These are phyloP conservation scores for Aspergillus cejpii DNA, from an alignment of 2,329 filamentous ascomycete genomes.

Conservation along the genomic window DNA sequence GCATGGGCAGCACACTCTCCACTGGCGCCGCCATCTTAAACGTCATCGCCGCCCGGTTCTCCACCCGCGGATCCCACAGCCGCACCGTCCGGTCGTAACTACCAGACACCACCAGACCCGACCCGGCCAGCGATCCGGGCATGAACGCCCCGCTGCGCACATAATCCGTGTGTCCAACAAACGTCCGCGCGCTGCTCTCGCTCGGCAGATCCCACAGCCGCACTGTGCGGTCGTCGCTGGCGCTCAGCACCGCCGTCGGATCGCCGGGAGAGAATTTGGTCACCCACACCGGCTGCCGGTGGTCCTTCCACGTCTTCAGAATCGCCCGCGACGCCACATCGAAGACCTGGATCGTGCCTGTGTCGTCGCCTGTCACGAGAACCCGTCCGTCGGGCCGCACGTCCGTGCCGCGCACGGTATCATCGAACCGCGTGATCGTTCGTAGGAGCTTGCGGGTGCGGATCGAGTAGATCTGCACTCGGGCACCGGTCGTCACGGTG, in stretches of 20 bases:
- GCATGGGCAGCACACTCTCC: constrained; percentile 80
- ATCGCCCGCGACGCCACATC: constrained; percentile 86
- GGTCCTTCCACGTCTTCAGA: constrained; percentile 87
- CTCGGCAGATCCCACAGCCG: constrained; percentile 88
- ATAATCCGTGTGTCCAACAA: constrained; percentile 85
- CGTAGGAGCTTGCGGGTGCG: constrained; percentile 87
- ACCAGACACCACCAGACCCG: constrained; percentile 73
- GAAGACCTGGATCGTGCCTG: constrained; percentile 89
- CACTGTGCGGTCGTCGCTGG: constrained; percentile 87
- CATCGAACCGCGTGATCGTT: constrained; percentile 88
- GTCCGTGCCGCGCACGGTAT: constrained; percentile 82
- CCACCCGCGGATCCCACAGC: constrained; percentile 82
- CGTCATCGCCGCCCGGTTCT: constrained; percentile 67
- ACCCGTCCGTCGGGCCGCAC: constrained; percentile 83
- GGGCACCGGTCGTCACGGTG: constrained; percentile 87
- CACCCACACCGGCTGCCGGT: constrained; percentile 89
- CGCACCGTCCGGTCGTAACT: constrained; percentile 92
- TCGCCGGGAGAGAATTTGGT: constrained; percentile 88
- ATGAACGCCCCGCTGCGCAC: constrained; percentile 83
- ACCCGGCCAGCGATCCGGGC: constrained; percentile 56
- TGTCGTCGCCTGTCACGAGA: constrained; percentile 84
- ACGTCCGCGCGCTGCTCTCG: constrained; percentile 66
- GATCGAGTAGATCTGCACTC: constrained; percentile 88
- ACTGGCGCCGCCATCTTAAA: constrained; percentile 91
- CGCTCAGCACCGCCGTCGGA: constrained; percentile 77